These are phyloP conservation scores for Sicyos edulis DNA, from an alignment of 306 rosid species.

Conservation along the genomic window DNA sequence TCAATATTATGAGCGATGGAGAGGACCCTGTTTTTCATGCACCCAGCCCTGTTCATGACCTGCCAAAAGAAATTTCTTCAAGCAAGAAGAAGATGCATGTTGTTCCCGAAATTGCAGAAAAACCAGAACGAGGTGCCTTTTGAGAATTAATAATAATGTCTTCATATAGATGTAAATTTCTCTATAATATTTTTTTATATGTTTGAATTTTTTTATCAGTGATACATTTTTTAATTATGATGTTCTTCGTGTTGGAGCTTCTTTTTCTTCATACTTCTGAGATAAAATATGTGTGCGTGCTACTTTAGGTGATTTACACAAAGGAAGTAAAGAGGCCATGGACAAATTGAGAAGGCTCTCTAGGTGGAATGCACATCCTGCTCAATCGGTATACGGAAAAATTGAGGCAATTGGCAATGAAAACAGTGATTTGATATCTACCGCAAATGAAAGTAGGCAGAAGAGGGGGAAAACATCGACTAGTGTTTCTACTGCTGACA, in stretches of 20 bases:
- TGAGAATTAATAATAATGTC: slow-evolving; percentile 10
- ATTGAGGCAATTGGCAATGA: slow-evolving; percentile 32
- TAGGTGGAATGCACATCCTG: slow-evolving; percentile 64
- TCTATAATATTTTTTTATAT: not conserved
- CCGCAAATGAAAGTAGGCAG: slow-evolving; percentile 44
- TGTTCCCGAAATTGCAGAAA: slow-evolving; percentile 37
- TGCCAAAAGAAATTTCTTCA: slow-evolving; percentile 46
- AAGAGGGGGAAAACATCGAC: slow-evolving; percentile 44
- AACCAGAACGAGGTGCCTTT: slow-evolving; percentile 47
- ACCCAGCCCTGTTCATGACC: slow-evolving; percentile 35
- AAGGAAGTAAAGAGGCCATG: slow-evolving; percentile 40
- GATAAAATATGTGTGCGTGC: not conserved
- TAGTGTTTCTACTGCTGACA: slow-evolving; percentile 34
- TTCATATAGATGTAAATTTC: not conserved
- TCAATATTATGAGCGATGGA: slow-evolving; percentile 71
- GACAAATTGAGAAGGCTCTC: slow-evolving; percentile 54
- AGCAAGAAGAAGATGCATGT: slow-evolving; percentile 43
- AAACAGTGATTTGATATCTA: slow-evolving; percentile 33
- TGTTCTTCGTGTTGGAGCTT: not conserved
- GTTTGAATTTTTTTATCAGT: not conserved
- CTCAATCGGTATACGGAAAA: slow-evolving; percentile 34
- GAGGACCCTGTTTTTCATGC: slow-evolving; percentile 48
- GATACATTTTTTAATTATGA: too few species aligned
- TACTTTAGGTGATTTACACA: slow-evolving; percentile 29
- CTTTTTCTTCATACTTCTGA: not conserved